phyloP scores from a whole-genome alignment of 805 yeast species.

The Saccharomyces cerevisiae region DNA sequence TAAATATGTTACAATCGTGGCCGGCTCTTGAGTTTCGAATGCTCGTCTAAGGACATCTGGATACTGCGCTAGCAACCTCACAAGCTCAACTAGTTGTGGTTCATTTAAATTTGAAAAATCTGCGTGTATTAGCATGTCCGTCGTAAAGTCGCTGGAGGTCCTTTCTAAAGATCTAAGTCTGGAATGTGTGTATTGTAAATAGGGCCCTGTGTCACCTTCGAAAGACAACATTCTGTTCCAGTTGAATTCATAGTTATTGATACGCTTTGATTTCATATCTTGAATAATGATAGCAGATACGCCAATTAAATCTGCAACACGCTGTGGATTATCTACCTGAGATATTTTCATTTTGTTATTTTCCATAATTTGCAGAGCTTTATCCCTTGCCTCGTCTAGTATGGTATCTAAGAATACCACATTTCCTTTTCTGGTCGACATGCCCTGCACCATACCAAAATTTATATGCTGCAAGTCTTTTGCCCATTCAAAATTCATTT shows the following conservation, averaged over 20 bases:
- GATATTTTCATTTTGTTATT: constrained; percentile 84
- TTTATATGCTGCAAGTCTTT: constrained; percentile 70
- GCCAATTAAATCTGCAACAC: constrained; percentile 91
- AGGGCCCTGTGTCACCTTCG: constrained; percentile 99
- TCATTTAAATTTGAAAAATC: constrained; percentile 59
- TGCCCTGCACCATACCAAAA: constrained; percentile 97
- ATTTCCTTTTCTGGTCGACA: constrained; percentile 97
- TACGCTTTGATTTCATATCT: constrained; percentile 96
- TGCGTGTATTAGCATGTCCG: constrained; percentile 38
- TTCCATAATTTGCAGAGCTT: constrained; percentile 95
- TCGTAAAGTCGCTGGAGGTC: constrained; percentile 49
- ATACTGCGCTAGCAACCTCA: constrained; percentile 77
- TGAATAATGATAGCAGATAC: constrained; percentile 97
- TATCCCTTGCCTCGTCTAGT: constrained; percentile 83
- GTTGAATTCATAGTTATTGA: constrained; percentile 90
- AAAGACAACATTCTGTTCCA: constrained; percentile 98
- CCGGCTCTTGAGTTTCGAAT: constrained; percentile 78
- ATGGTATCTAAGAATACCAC: constrained; percentile 96
- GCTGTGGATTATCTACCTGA: constrained; percentile 88
- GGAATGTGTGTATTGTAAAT: constrained; percentile 95
- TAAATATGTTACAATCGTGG: constrained; percentile 87
- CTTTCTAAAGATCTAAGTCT: constrained; percentile 92
- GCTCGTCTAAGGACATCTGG: constrained; percentile 87
- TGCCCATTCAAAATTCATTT: constrained; percentile 87
- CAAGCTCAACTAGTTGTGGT: constrained; percentile 59